phyloP scores from a whole-genome alignment of 768 basidiomycete genomes.

The Xerocomus potaroensis region DNA sequence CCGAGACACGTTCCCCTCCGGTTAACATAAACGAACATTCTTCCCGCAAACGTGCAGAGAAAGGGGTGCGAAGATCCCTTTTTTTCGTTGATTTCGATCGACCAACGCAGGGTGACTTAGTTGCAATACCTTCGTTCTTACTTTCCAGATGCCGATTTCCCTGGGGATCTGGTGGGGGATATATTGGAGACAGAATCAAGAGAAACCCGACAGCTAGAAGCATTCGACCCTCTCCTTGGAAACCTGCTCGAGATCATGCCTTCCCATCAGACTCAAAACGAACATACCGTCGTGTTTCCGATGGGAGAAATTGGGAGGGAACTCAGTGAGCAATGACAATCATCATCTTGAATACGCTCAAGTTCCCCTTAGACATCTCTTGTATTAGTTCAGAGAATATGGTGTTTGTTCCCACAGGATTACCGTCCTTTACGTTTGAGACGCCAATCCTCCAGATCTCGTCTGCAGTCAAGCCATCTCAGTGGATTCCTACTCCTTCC shows the following conservation, averaged over 20 bases:
- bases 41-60: constrained; percentile 53
- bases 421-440: constrained; percentile 44
- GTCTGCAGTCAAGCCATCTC: constrained; percentile 25
- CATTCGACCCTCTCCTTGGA: constrained; percentile 57
- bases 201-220: constrained; percentile 29
- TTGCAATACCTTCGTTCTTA: constrained; percentile 67
- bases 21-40: constrained; percentile 29
- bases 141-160: constrained; percentile 71
- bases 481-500: constrained; percentile 11
- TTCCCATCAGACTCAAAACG: constrained; percentile 21
- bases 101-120: constrained; percentile 34
- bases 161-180: constrained; percentile 59
- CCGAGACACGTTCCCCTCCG: constrained; percentile 46
- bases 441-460: constrained; percentile 69
- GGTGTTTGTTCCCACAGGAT: constrained; percentile 34
- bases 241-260: constrained; percentile 46
- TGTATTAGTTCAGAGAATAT: constrained; percentile 28
- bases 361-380: constrained; percentile 44
- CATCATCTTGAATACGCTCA: constrained; percentile 1
- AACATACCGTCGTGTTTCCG: constrained; percentile 50
- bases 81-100: background rate
- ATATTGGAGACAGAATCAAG: constrained; percentile 47
- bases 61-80: constrained; percentile 48
- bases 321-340: constrained; percentile 48
- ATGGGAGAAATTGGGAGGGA: constrained; percentile 56